Percentiles rank a stretch among this genome's conserved stretches.
These are phyloP conservation scores for Tricholoma terreum DNA, from an alignment of 768 basidiomycete species.

Conservation along the genomic window DNA sequence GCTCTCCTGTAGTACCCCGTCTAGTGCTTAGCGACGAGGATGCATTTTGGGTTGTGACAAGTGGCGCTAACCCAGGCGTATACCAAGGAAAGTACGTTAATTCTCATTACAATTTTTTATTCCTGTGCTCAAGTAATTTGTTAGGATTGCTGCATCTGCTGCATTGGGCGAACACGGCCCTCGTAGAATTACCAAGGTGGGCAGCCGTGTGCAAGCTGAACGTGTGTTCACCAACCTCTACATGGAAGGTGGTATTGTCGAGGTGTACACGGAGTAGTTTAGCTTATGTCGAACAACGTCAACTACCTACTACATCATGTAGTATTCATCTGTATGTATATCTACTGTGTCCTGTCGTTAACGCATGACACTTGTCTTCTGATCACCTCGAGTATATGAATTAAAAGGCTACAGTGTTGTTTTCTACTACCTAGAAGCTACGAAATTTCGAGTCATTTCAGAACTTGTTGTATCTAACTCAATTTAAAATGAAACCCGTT, in stretches of 20 bases:
- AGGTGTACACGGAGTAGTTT: not conserved
- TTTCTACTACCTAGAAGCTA: too few species aligned
- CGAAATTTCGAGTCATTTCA: too few species aligned
- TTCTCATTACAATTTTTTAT: not conserved
- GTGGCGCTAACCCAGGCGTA: not conserved
- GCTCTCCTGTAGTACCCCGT: not conserved
- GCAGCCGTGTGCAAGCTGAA: not conserved
- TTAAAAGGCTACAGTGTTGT: too few species aligned
- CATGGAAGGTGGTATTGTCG: not conserved
- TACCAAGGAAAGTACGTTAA: not conserved
- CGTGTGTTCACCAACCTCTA: not conserved
- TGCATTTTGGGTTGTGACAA: not conserved
- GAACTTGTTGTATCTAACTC: too few species aligned
- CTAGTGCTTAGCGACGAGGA: not conserved
- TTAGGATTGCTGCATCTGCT: not conserved
- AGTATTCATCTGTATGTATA: too few species aligned
- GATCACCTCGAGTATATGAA: too few species aligned
- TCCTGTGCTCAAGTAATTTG: not conserved
- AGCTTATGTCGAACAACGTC: too few species aligned
- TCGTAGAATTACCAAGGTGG: not conserved
- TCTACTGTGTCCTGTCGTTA: too few species aligned
- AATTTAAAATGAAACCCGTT: too few species aligned
- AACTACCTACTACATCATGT: too few species aligned
- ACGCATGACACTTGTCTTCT: too few species aligned
- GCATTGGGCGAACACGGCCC: not conserved